Evolutionary conservation across 345 rosid genomes (phyloP), one percentile per base, ranked within the genome.

Genomic region (Gossypium rotundifolium): DNA sequence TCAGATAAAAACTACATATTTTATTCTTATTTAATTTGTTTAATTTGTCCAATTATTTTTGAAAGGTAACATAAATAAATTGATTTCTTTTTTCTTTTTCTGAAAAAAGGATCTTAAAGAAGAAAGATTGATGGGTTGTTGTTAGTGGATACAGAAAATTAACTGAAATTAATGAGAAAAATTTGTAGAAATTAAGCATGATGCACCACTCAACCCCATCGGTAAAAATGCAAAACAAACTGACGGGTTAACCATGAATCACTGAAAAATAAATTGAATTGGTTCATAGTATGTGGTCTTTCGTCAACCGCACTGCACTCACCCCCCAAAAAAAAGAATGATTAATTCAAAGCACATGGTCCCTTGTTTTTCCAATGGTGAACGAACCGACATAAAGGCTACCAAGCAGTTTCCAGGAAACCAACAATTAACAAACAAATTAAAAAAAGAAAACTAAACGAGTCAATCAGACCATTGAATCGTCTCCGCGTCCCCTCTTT

Each of bases 401-500:
- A 22, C 17, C 27, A 29, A 17, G 76, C 49, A 65, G 42, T 45
- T 74, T 65, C 73, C 49, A 57, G 2, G 69, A 74, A 45, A 46
- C 64, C 75, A 18, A 13, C 44, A 29, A 44, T 55, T 45, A 2
- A 38, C 55, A 49, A 18, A 70, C 57, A 42, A 20, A 38, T 51
- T 40, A 42, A 22, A n/a, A 17, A 33, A 4, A 4, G 4, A 33
- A 33, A 5, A 33, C 5, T 17, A 40, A 7, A 1, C 10, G 45
- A 59, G 38, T 23, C 9, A 20, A 60, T 68, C 70, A 69, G 70
- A 51, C 33, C 16, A 2, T 7, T 40, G 9, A 51, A 65, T 0
- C 17, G 44, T 45, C 52, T 44, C 70, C 82, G 78, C 73, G 82
- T 75, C 49, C 63, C 23, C 9, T 40, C 52, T 4, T 2, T 22